phyloP scores from a whole-genome alignment of 768 basidiomycete genomes.

The Lanmaoa pseudosensibilis region DNA sequence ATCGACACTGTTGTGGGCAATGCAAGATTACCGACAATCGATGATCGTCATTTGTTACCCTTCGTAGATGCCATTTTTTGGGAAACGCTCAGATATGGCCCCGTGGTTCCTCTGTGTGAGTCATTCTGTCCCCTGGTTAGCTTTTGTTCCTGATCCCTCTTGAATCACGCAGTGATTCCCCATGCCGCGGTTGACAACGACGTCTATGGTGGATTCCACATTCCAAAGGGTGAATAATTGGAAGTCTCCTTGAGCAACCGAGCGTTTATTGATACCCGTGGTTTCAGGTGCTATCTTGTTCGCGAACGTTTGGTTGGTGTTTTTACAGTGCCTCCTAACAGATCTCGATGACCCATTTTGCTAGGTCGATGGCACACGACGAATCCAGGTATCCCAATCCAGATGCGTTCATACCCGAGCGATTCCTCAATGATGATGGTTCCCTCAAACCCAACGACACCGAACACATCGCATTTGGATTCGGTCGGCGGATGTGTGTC shows the following conservation, averaged over 20 bases:
- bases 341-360: not conserved
- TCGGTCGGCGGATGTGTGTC: conserved; percentile 25
- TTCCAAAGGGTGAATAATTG: conserved; percentile 38
- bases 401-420: conserved; percentile 37
- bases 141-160: fast-evolving
- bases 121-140: not conserved
- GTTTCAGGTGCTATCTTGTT: conserved; percentile 6
- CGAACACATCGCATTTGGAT: conserved; percentile 21
- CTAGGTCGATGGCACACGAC: conserved; percentile 20
- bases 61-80: conserved; percentile 8
- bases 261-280: not conserved
- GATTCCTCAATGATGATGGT: conserved; percentile 34
- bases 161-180: conserved; percentile 21
- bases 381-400: conserved; percentile 36
- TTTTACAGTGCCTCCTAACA: not conserved
- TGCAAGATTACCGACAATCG: not conserved
- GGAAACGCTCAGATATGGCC: not conserved
- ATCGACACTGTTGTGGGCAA: conserved; percentile 8
- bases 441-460: conserved; percentile 7
- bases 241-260: not conserved
- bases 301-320: conserved; percentile 12
- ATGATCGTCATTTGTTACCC: conserved; percentile 11
- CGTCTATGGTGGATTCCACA: conserved; percentile 44
- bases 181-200: conserved; percentile 38
- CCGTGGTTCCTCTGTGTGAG: conserved; percentile 6